Percentiles rank a stretch among this genome's conserved stretches.
Conservation (phyloP, 495 filamentous ascomycete genomes). For the Daldinia caldariorum region DNA sequence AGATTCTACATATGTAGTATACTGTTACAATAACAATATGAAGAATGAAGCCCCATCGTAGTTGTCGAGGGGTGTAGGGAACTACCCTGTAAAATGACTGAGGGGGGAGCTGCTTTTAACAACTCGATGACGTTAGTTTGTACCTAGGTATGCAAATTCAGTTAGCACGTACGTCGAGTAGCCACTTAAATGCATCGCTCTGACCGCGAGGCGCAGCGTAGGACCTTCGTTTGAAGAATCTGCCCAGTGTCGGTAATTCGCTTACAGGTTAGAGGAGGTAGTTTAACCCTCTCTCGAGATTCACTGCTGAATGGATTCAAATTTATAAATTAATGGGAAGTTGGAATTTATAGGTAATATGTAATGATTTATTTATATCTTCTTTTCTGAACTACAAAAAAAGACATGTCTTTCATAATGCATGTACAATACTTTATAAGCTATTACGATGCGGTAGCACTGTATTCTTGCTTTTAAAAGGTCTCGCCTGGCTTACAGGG, state of each 20-base stretch:
- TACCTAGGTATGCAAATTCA: constrained; percentile 27
- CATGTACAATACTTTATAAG: too few species aligned
- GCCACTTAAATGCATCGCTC: constrained; percentile 24
- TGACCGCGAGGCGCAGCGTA: constrained; percentile 34
- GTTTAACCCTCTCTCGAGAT: not conserved
- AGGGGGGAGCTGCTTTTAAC: constrained; percentile 20
- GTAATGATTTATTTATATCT: too few species aligned
- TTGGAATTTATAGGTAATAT: not conserved
- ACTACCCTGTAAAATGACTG: not conserved
- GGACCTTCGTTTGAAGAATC: not conserved
- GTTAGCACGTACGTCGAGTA: constrained; percentile 24
- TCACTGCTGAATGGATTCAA: too few species aligned
- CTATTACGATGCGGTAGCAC: not conserved
- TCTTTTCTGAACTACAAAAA: too few species aligned
- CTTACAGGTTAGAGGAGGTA: not conserved
- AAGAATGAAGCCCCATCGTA: not conserved
- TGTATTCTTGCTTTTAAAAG: constrained; percentile 15
- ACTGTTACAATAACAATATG: not conserved
- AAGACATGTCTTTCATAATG: too few species aligned
- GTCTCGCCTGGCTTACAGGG: constrained; percentile 10
- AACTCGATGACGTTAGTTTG: constrained; percentile 16
- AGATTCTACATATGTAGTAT: too few species aligned
- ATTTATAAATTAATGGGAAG: not conserved
- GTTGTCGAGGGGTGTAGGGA: not conserved
- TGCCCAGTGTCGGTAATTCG: not conserved